Evolutionary conservation across 306 rosid species (phyloP), one percentile per base, ranked within the genome.

Genomic region (Cucumis cinereus): DNA sequence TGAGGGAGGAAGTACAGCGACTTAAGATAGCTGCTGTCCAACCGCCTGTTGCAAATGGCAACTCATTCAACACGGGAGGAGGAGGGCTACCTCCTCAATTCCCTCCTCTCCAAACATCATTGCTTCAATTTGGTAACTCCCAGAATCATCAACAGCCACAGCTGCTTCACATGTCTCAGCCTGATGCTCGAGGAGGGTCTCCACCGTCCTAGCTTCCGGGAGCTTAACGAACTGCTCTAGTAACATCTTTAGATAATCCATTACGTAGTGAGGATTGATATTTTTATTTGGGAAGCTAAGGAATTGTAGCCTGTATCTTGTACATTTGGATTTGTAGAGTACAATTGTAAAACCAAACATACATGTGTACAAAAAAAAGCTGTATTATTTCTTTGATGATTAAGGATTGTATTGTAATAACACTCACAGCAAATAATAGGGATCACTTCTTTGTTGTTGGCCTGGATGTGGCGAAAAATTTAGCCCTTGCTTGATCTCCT

Each of bases 1-100:
- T 94, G 84, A 91, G 74, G 86, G 94, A 89, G 61, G 97, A 94
- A 89, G 85, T 92, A 68, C 90, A 92, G 79, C 89, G 91, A 78
- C 99, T 94, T n/a, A 89, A 93, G 92, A 86, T 86, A 3, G 90
- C 87, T 63, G 82, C 85, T 6, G 88, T 70, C 58, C 83, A 82
- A 26, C 67, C 82, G 33, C 88, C 85, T 13, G 82, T 84, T 22
- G 79, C 87, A 5, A 80, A 83, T 28, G 88, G 93, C 33, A 84
- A 83, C 82, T 83, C 89, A 55, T 86, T 88, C 78, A 85, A 67
- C 74, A 77, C 20, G 5, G 53, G 88, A 64, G 93, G 88, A 63
- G 93, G 50, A 20, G 57, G 89, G 45, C 60, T 91, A 15, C 88
- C 87, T 47, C 82, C 89, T 50, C 99, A 90, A 59, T 92, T 86